A percentile compares a stretch with the other conserved stretches of the same genome.
Conservation (phyloP, 2,329 filamentous ascomycete species). For the Claviceps humidiphila region DNA sequence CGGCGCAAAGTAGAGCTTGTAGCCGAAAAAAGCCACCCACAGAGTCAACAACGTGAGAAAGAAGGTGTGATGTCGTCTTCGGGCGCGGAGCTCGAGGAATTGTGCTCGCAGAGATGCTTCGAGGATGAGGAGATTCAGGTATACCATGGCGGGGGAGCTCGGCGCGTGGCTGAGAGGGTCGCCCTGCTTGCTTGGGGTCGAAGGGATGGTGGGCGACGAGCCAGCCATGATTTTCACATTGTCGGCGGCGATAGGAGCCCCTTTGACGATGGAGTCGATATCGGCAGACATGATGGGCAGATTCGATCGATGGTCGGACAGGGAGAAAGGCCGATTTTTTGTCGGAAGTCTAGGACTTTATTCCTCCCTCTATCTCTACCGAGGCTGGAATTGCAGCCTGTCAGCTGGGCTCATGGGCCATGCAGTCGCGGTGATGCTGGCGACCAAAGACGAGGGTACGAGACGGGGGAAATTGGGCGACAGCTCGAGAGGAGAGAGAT, state of each 20-base stretch:
- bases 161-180: conserved; percentile 73
- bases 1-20: conserved; percentile 88
- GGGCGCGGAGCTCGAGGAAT: conserved; percentile 78
- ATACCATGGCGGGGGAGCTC: conserved; percentile 91
- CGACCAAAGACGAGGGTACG: background rate
- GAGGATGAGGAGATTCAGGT: conserved; percentile 93
- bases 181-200: conserved; percentile 31
- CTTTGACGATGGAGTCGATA: conserved; percentile 86
- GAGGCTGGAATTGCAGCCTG: conserved; percentile 2
- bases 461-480: too few relatives aligned
- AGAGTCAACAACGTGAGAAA: conserved; percentile 66
- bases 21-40: conserved; percentile 78
- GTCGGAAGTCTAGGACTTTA: background rate
- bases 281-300: conserved; percentile 42
- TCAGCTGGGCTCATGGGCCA: conserved; percentile 1
- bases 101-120: conserved; percentile 88
- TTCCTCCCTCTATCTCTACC: background rate
- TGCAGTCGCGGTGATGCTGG: background rate
- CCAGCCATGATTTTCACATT: conserved; percentile 26
- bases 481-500: too few relatives aligned
- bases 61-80: conserved; percentile 84
- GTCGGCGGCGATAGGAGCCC: conserved; percentile 53
- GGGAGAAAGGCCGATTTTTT: background rate
- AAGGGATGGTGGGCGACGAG: conserved; percentile 30
- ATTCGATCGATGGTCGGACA: background rate